Conservation (phyloP, 2,329 filamentous ascomycete genomes). For the Nannizzia gypsea region DNA sequence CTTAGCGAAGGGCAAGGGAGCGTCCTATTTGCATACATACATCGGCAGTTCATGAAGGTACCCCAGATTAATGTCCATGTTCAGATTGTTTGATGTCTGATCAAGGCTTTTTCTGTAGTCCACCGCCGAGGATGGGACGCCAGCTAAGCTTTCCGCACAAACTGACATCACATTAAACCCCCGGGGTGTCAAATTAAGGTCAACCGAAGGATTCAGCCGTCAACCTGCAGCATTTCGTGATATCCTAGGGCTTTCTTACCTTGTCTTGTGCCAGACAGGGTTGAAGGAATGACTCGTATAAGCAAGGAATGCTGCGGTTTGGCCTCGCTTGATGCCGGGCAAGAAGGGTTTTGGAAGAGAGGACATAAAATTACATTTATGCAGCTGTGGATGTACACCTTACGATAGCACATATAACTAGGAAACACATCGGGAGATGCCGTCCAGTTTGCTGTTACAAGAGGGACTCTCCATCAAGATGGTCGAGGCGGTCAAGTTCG, state of each 20-base stretch:
- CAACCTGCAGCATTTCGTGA: too few species aligned
- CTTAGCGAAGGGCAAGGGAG: not conserved
- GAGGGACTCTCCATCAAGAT: too few species aligned
- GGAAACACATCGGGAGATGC: too few species aligned
- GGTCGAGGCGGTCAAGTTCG: too few species aligned
- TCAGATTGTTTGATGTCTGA: not conserved
- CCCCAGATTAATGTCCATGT: not conserved
- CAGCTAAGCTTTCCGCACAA: not conserved
- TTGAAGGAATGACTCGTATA: not conserved
- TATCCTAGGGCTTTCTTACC: too few species aligned
- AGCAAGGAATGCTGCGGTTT: not conserved
- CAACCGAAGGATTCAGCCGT: not conserved
- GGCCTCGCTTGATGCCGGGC: not conserved
- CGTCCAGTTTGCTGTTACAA: too few species aligned
- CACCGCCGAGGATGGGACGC: not conserved
- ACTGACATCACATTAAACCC: too few species aligned
- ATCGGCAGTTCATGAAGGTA: not conserved
- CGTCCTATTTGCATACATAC: too few species aligned
- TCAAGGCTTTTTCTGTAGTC: not conserved
- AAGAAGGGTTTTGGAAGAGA: not conserved
- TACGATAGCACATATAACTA: not conserved
- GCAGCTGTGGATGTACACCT: not conserved
- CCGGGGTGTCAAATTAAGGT: not conserved
- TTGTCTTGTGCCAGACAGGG: not conserved
- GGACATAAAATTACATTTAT: not conserved